Conservation (phyloP, 2,329 filamentous ascomycete genomes). For the Apiospora koreana region DNA sequence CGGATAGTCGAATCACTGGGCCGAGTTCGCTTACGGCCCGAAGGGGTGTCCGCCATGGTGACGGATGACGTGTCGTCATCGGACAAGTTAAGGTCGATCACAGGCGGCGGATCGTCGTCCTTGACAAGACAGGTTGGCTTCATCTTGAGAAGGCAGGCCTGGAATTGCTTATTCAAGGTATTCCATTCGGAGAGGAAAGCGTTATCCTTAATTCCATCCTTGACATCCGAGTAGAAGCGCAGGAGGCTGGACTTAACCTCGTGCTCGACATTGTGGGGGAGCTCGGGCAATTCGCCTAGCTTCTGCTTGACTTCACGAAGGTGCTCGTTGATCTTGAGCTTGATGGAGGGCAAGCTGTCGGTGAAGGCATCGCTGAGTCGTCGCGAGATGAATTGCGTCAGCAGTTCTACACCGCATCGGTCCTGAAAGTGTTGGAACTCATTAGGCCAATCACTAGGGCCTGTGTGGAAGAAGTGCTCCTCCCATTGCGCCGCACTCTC, state of each 20-base stretch:
- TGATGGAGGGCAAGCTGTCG: conserved; percentile 54
- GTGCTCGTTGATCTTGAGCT: conserved; percentile 51
- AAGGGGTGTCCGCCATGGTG: conserved; percentile 20
- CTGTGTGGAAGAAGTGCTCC: conserved; percentile 50
- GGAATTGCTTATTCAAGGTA: conserved; percentile 33
- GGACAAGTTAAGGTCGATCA: conserved; percentile 29
- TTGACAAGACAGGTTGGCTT: conserved; percentile 35
- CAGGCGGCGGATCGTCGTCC: conserved; percentile 24
- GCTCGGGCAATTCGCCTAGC: conserved; percentile 63
- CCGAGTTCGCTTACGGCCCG: conserved; percentile 24
- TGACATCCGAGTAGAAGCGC: conserved; percentile 56
- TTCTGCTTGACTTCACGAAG: conserved; percentile 54
- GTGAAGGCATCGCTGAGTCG: conserved; percentile 56
- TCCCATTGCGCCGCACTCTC: conserved; percentile 55
- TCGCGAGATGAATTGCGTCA: conserved; percentile 54
- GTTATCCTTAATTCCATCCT: conserved; percentile 52
- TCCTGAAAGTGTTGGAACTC: conserved; percentile 49
- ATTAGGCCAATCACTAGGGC: conserved; percentile 46
- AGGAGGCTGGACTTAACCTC: conserved; percentile 62
- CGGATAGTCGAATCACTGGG: conserved; percentile 34
- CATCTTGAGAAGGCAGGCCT: conserved; percentile 32
- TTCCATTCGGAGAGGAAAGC: conserved; percentile 39
- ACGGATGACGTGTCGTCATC: conserved; percentile 27
- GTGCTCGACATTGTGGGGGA: conserved; percentile 67
- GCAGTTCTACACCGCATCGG: conserved; percentile 54